Base-by-base conservation (phyloP, 345 rosid species). In the Crucihimalaya himalaica region DNA sequence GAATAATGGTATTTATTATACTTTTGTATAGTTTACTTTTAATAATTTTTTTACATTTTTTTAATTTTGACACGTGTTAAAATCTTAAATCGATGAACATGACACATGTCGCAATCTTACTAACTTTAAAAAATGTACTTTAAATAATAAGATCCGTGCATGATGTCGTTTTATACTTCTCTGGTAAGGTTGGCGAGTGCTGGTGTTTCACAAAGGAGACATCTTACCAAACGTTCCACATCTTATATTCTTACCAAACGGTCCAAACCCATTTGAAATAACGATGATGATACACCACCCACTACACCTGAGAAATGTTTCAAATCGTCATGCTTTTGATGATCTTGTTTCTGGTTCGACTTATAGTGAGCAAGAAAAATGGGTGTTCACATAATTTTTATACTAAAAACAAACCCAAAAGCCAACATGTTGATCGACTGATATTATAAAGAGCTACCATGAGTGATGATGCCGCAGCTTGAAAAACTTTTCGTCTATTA, bases 381-480 rank as follows among this genome's bases (percentile, higher is more conserved):
- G 13, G 27, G 14, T 8, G 42, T 61, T 34, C 51, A 32, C 54
- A 46, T 61, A 8, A 42, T 6, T 35, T 29, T 5, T 7, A 73
- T 45, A 23, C 59, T 8, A 14, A 29, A 45, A 43, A 25, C 27
- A 43, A 54, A 5, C n/a, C n/a, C 16, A 54, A 45, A 35, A 27
- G 51, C 66, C 46, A 69, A 31, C 23, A 68, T 5, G 35, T 61
- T 48, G 2, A 54, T 51, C 40, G 5, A 68, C 31, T 23, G 14
- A 57, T 67, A 55, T 71, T 77, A 77, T 77, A 71, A 71, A 65
- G 48, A 58, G 68, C 67, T 55, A 70, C 46, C 48, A 53, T 42
- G 57, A 18, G 54, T 47, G 47, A 55, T 34, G 47, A 55, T 35
- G 32, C 59, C 68, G 66, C 63, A 21, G 56, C 67, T 66, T 46